phyloP scores from a whole-genome alignment of 257 asterid genomes.

The Leptodermis oblonga region DNA sequence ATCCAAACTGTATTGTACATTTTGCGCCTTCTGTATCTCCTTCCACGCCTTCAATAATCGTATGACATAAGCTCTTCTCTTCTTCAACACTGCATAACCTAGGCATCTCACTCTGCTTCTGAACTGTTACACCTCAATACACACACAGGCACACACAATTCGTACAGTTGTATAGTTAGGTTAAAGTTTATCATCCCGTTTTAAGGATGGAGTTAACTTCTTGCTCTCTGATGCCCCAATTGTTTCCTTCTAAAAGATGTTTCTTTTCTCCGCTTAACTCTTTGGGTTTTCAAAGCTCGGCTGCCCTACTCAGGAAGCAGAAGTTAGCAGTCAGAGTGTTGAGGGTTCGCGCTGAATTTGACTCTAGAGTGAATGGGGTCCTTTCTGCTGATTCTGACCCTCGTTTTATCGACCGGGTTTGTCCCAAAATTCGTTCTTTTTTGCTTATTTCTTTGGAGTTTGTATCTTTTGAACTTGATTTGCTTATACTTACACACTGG shows the following conservation, averaged over 20 bases:
- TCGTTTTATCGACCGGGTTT: constrained; percentile 82
- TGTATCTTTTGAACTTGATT: background rate
- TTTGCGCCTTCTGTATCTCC: too few species aligned
- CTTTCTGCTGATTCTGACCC: constrained; percentile 75
- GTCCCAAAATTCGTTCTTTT: constrained; percentile 14
- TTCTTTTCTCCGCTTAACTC: constrained; percentile 9
- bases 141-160: background rate
- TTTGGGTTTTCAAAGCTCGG: constrained; percentile 22
- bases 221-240: constrained; percentile 39
- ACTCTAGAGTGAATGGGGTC: constrained; percentile 62
- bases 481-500: background rate
- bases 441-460: constrained; percentile 2
- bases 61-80: too few species aligned
- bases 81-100: too few species aligned
- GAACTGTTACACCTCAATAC: background rate
- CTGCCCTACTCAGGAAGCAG: too few species aligned
- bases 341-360: constrained; percentile 79
- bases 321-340: constrained; percentile 21
- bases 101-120: constrained; percentile 3
- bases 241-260: constrained; percentile 25
- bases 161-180: background rate
- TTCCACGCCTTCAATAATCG: too few species aligned
- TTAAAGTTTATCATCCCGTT: background rate
- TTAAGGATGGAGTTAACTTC: constrained; percentile 42
- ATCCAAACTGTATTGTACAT: too few species aligned